A percentile compares a stretch with the other conserved stretches of the same genome.
phyloP scores from a whole-genome alignment of 2,329 filamentous ascomycete genomes.

The Fusarium hostae region DNA sequence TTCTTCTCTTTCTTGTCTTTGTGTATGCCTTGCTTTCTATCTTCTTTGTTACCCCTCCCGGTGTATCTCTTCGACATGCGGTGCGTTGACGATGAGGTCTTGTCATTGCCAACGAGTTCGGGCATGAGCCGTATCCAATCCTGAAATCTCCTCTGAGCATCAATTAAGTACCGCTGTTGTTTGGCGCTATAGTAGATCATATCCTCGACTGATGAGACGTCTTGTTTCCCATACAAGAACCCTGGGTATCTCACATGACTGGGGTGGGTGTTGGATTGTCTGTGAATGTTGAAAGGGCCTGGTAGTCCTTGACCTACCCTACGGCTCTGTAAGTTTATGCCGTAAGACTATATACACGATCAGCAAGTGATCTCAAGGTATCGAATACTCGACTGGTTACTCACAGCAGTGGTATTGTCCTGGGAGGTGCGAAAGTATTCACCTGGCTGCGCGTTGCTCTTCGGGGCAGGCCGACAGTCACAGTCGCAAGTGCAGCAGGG shows the following conservation, averaged over 20 bases:
- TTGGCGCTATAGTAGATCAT: slow-evolving; percentile 17
- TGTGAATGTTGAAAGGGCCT: not conserved
- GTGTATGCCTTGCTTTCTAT: not conserved
- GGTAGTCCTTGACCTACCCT: not conserved
- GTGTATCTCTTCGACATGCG: not conserved
- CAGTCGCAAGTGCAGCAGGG: slow-evolving; percentile 24
- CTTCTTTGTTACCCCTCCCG: not conserved
- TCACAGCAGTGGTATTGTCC: slow-evolving; percentile 3
- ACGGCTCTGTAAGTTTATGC: not conserved
- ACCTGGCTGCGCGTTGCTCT: not conserved
- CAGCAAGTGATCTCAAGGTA: not conserved
- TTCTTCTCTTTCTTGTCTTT: slow-evolving; percentile 1
- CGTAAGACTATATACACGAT: slow-evolving; percentile 1
- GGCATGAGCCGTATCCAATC: slow-evolving; percentile 33
- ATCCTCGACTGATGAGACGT: slow-evolving; percentile 9
- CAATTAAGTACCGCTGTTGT: slow-evolving; percentile 13
- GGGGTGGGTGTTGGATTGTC: not conserved
- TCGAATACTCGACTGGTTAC: not conserved
- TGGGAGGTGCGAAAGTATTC: not conserved
- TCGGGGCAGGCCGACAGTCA: not conserved
- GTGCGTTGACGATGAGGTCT: not conserved
- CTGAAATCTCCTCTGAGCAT: slow-evolving; percentile 22
- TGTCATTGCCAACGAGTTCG: not conserved
- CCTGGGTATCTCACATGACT: not conserved
- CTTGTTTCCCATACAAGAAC: not conserved